Evolutionary conservation across 495 filamentous ascomycete species (phyloP), one percentile per base, ranked within the genome.

Genomic region (Letharia lupina): DNA sequence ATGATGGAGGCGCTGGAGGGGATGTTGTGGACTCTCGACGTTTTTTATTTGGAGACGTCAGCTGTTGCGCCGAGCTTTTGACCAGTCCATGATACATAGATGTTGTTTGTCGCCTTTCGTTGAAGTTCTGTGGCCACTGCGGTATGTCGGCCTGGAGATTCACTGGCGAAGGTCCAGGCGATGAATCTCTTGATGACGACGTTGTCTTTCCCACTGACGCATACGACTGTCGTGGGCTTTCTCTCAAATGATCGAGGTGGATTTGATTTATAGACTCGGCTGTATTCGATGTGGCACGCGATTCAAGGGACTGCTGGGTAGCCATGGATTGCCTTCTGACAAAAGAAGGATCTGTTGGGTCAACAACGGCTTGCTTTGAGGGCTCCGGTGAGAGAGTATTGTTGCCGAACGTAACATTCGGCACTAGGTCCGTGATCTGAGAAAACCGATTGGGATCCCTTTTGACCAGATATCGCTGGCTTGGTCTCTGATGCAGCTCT

Each of bases 361-460:
- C 73, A 74, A 66, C 73, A 74, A 66, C 73, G 68, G 11, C 69
- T 70, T 48, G 76, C 76, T 57, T 73, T 72, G 23, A 71, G 73
- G 18, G 65, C 72, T n/a, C 65, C 33, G n/a, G 70, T 68, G 45
- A 73, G 64, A 15, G 76, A 39, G 33, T 75, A 35, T 74, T 73
- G 10, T 75, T 74, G 12, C 74, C 69, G 0, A 71, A 69, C 20
- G 65, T 54, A 18, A 61, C 64, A 3, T 70, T 61, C 33, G 68
- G 64, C 52, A 81, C 79, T 57, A 86, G 82, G 37, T 85, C 83
- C 1, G 86, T 83, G 31, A 85, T 72, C 52, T 80, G 86, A 10
- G 88, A 87, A 44, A 88, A 80, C 35, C 84, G 83, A 66, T 87
- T 79, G 0, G 82, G 82, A 68, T 89, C 85, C 65, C 78, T 75